Conservation (phyloP, 371 early-diverging fungal genomes). For the Mucor racemosus region DNA sequence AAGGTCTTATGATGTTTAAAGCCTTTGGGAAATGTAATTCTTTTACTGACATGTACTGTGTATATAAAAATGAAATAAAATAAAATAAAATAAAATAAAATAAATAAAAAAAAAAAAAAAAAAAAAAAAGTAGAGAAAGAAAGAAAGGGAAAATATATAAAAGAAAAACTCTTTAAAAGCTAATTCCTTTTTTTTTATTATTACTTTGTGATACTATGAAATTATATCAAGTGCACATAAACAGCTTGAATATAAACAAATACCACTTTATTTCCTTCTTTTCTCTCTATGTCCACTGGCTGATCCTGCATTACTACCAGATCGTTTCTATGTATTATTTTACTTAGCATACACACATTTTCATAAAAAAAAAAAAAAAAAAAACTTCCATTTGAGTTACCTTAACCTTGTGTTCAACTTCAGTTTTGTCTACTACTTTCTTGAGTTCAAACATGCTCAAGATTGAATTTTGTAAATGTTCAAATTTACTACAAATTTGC, state of each 20-base stretch:
- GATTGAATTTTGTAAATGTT: constrained; percentile 72
- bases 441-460: constrained; percentile 80
- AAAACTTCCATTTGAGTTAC: constrained; percentile 19
- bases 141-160: background rate
- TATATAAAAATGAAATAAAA: too few species aligned
- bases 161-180: background rate
- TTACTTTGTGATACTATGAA: constrained; percentile 2
- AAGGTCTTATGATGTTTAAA: constrained; percentile 39
- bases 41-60: constrained; percentile 21
- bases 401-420: constrained; percentile 73
- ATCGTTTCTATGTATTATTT: constrained; percentile 27
- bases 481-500: constrained; percentile 74
- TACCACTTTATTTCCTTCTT: constrained; percentile 20
- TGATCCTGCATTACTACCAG: constrained; percentile 28
- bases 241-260: background rate
- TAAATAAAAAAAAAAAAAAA: constrained; percentile 6
- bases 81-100: background rate
- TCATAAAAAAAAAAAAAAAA: background rate
- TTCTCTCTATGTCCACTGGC: constrained; percentile 30
- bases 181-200: background rate
- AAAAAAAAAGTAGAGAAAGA: constrained; percentile 1
- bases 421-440: constrained; percentile 78
- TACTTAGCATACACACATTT: background rate
- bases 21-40: constrained; percentile 38
- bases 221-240: background rate